Base-by-base conservation (phyloP, 2,329 filamentous ascomycete species). In the Aspergillus fructus region DNA sequence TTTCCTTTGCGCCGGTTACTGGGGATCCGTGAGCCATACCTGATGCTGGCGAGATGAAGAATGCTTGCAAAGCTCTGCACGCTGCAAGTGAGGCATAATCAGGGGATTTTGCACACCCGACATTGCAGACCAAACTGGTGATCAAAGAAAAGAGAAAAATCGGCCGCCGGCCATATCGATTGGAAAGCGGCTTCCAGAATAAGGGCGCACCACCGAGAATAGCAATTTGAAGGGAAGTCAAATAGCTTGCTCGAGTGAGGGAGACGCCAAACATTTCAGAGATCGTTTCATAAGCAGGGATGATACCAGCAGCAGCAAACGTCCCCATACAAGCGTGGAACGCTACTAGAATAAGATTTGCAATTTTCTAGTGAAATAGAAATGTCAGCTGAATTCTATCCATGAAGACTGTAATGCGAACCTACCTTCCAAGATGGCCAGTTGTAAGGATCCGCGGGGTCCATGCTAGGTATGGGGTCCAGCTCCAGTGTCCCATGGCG, bases 251-350 rank as follows among this genome's bases (percentile, higher is more conserved):
- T 3, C 70, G 69, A 49, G 82, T 80, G 1, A 86, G 66, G 12
- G 73, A 75, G 34, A 81, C 76, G n/a, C 70, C 71, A 2, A 85
- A 68, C 46, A 85, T 82, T 30, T 73, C 68, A 1, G 81, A 76
- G 23, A 86, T 85, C 80, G 79, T 58, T 83, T 82, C 60, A 85
- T 84, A 4, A 76, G 71, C 0, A 15, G 55, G 55, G 27, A 58
- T 58, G 8, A 58, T 58, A 21, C 39, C 49, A 34, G 82, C 76
- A 0, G 83, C 81, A 1, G 76, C 81, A 60, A 85, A 85, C 0
- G 81, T 82, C 42, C 78, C 76, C 79, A 85, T 85, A 69, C 80
- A 80, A 27, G 82, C 80, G 56, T 85, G 81, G 63, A 84, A 83
- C 0, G 82, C 80, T 15, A 86, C 81, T 12, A 85, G 75, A 7